Base-by-base conservation (phyloP, 495 filamentous ascomycete genomes). In the Arthonia radiata region DNA sequence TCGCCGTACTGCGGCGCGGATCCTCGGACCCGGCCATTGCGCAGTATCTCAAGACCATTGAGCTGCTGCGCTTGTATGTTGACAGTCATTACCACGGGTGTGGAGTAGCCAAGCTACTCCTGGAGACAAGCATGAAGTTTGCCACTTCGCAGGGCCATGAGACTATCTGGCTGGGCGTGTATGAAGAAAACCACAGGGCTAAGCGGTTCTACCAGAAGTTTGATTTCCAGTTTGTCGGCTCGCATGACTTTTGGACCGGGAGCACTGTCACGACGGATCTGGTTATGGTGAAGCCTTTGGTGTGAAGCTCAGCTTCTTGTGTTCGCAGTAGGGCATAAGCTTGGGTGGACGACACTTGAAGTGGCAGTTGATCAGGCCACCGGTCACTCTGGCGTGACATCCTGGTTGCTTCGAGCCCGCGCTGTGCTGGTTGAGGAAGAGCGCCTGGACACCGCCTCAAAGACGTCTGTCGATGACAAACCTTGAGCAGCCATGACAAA, bases 111-210 rank as follows among this genome's bases (percentile, higher is more conserved):
- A 41, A 29, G 25, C 31, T 30, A 32, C 43, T 55, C 24, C 31
- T 41, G 30, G 32, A 37, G 8, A 35, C 29, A 4, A 36, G 46
- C 0, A 47, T 49, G 34, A 15, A 22, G 4, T 31, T 37, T 23
- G 50, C 52, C 2, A 42, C 37, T 22, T 37, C 41, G 10, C 37
- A 46, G 28, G 50, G 44, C 6, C 49, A 43, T 27, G 21, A 39
- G 31, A 28, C 32, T 10, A 18, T 56, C 7, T 56, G 52, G 52
- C 32, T 56, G 11, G 48, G 49, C 1, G 52, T 56, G 10, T 56
- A 47, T 47, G 50, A 56, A 31, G 27, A 56, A 1, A 46, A 52
- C 33, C 4, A 24, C 14, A 37, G 17, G 7, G 44, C 49, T 1
- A 36, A 44, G 29, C 37, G 32, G 19, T 38, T 52, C 8, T 54